Conservation (phyloP, 129 eudicot genomes). For the Artemisia tridentata region DNA sequence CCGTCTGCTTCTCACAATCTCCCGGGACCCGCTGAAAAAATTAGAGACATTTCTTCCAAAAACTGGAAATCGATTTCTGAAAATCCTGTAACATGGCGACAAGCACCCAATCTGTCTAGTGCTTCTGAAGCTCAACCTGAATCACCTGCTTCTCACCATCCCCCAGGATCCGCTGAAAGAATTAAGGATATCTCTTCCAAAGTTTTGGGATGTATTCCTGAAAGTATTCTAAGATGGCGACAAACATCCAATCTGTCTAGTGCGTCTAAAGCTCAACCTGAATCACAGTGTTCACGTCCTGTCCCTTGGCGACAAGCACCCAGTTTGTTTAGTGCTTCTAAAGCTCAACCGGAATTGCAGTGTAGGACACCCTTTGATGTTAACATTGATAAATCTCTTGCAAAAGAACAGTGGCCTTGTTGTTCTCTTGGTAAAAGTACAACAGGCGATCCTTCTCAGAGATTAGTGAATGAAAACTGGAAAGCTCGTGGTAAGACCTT, state of each 20-base stretch:
- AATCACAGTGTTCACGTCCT: slow-evolving; percentile 20
- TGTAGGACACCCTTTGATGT: no score
- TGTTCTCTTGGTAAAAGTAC: slow-evolving; percentile 39
- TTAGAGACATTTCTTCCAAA: slow-evolving; percentile 47
- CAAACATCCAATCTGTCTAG: slow-evolving; percentile 62
- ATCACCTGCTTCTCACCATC: slow-evolving; percentile 30
- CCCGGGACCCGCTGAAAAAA: slow-evolving; percentile 56
- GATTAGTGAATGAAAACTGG: slow-evolving; percentile 38
- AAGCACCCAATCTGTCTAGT: slow-evolving; percentile 58
- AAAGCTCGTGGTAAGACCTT: slow-evolving; percentile 44
- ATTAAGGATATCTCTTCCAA: slow-evolving; percentile 47
- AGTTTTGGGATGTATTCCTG: slow-evolving; percentile 52
- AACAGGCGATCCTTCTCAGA: slow-evolving; percentile 37
- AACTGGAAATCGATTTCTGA: slow-evolving; percentile 58
- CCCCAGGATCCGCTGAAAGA: slow-evolving; percentile 56
- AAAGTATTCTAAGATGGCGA: slow-evolving; percentile 77
- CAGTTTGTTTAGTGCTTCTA: slow-evolving; percentile 40
- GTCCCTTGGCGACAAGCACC: slow-evolving; percentile 66
- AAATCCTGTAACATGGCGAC: slow-evolving; percentile 81
- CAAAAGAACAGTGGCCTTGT: slow-evolving; percentile 8
- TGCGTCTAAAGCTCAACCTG: slow-evolving; percentile 39
- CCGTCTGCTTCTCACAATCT: slow-evolving; percentile 54
- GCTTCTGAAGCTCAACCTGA: slow-evolving; percentile 41
- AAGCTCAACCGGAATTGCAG: slow-evolving; percentile 40
- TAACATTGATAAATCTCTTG: no score